phyloP scores from a whole-genome alignment of 1,284 basidiomycete species.

The Agaricales sp. region DNA sequence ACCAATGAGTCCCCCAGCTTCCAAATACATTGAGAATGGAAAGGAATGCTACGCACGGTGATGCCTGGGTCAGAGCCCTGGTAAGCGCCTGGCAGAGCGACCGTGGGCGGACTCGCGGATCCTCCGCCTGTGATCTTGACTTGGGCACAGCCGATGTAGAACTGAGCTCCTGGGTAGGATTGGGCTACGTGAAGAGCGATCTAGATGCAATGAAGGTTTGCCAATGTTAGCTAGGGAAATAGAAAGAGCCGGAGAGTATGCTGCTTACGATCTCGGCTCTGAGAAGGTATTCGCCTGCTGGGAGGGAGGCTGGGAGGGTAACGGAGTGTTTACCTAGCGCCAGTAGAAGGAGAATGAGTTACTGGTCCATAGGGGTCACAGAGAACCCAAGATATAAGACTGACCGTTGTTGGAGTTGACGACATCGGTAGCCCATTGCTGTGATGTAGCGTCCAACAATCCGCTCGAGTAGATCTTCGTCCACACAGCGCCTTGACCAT shows the following conservation, averaged over 20 bases:
- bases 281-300: conserved; percentile 39
- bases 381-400: conserved; percentile 2
- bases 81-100: conserved; percentile 2
- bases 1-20: neutral
- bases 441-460: conserved; percentile 25
- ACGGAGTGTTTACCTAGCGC: conserved; percentile 33
- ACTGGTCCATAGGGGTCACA: neutral
- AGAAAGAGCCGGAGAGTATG: neutral
- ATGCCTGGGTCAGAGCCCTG: conserved; percentile 1
- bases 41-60: neutral
- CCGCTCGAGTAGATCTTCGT: conserved; percentile 42
- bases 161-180: conserved; percentile 34
- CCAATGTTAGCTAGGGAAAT: neutral
- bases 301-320: conserved; percentile 31
- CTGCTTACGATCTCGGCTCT: conserved; percentile 33
- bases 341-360: neutral
- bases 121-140: conserved; percentile 6
- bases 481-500: conserved; percentile 40
- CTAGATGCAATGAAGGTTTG: conserved; percentile 10
- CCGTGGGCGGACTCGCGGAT: conserved; percentile 4
- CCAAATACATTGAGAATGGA: neutral
- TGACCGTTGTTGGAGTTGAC: conserved; percentile 33
- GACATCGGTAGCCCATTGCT: conserved; percentile 36
- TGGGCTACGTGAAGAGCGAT: conserved; percentile 36
- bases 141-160: conserved; percentile 26